Percentiles rank a stretch among this genome's conserved stretches.
Conservation (phyloP, 208 protist genomes). For the Wallacemonas rigidus region DNA sequence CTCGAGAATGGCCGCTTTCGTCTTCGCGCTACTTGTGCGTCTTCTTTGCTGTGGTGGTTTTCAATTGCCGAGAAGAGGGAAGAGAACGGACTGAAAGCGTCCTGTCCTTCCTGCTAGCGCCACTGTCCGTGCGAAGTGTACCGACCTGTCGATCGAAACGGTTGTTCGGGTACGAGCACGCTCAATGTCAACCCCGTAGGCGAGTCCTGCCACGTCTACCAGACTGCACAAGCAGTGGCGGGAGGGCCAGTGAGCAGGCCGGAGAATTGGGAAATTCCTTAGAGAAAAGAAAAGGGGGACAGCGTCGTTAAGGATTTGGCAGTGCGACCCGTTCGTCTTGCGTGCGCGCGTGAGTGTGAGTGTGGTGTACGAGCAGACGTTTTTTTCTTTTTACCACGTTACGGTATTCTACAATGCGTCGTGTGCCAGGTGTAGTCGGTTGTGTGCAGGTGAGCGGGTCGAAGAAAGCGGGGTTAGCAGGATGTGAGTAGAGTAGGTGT, state of each 20-base stretch:
- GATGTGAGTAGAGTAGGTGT: too few species aligned
- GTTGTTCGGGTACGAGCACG: not conserved
- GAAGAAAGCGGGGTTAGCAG: too few species aligned
- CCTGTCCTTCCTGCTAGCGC: too few species aligned
- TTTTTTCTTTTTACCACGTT: not conserved
- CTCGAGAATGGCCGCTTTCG: too few species aligned
- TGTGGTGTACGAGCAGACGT: not conserved
- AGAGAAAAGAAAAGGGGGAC: not conserved
- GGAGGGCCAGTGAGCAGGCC: not conserved
- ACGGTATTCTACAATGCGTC: not conserved
- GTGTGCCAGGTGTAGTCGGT: too few species aligned
- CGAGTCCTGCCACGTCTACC: not conserved
- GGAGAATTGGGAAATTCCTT: not conserved
- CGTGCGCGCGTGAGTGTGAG: not conserved
- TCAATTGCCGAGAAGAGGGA: too few species aligned
- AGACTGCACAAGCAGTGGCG: not conserved
- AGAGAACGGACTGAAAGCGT: too few species aligned
- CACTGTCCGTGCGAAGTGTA: not conserved
- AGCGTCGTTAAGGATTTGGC: too few species aligned
- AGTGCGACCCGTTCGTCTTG: too few species aligned
- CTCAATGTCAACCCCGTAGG: not conserved
- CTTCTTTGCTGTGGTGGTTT: not conserved
- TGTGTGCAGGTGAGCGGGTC: too few species aligned
- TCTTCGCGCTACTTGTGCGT: too few species aligned
- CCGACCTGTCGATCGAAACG: not conserved